Base-by-base conservation (phyloP, 2,329 filamentous ascomycete genomes). In the Periconia digitata region DNA sequence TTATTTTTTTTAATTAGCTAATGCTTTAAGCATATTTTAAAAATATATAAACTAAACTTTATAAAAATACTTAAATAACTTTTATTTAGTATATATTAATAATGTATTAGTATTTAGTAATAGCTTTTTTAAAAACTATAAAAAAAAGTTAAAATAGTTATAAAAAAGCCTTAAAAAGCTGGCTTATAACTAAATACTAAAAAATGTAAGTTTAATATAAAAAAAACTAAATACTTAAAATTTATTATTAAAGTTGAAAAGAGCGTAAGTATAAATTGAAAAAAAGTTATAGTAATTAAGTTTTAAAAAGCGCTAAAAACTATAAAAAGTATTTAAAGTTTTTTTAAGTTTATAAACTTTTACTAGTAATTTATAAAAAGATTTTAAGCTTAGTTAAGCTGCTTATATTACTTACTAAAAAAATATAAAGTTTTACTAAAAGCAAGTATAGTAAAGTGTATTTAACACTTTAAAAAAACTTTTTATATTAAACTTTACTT, bases 221-320 rank as follows among this genome's bases (percentile, higher is more conserved):
- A 45, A 20, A 2, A 43, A 45, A 36, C 51, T 48, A 18, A 45
- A 36, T 54, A 51, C 18, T 18, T 54, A 24, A 27, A 42, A 1
- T 46, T 46, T 42, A 52, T 54, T 41, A 51, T 54, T 32, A 44
- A 27, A 40, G 37, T 21, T 8, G 34, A 43, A 17, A 51, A 43
- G 15, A 18, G 24, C 16, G 47, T 50, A 40, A 34, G 18, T 15
- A 47, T 50, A 50, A 35, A 50, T 35, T 29, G 37, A 8, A 42
- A 42, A 21, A 50, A 46, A 18, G 21, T 50, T 16, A 20, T 24
- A 23, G 32, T 32, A 36, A 48, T 51, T 37, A 12, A 34, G 13
- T 15, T 48, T 5, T 47, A 48, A 29, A 24, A 21, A 17, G 3
- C 17, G 6, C 18, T 35, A 27, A 17, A 21, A 3, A 16, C 16